Evolutionary conservation across 31 red algal genomes (phyloP), one percentile per base, ranked within the genome.

Genomic region (Odonthalia washingtoniensis): DNA sequence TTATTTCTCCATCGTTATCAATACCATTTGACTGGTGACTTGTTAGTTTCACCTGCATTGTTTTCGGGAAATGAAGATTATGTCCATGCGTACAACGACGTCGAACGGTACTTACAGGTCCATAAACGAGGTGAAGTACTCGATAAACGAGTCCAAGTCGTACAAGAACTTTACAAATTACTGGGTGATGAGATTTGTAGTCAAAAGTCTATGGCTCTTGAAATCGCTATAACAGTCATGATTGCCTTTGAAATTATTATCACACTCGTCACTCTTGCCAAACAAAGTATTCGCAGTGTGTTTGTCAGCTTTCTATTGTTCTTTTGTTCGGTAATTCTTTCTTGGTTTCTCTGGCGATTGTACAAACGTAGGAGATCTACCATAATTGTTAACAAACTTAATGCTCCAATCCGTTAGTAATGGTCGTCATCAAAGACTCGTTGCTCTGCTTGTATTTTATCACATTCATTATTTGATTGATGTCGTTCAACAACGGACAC

Each of bases 221-320:
- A 95, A 81, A 37, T 98, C 40, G 85, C 92, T 14, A 93, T 95
- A 60, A 95, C 91, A 1, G 75, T 68, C 27, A 81, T 95, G 43
- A 93, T 95, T 74, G 89, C 89, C 24, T 92, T 98, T 82, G 92
- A 97, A 74, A 91, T 97, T 79, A 26, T 96, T 6, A 44, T 96
- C 32, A 76, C 94, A 57, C 88, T 95, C 5, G 75, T 87, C 82
- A 81, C 89, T 5, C 74, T 92, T 5, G 82, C 80, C 34, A 92
- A 66, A 72, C 69, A 87, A 45, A 75, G 72, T 44, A 39, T 82
- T 72, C 44, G 36, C 14, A 5, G 46, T 26, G 46, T 89, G 30
- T 49, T 89, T 46, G 70, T 42, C 1, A 72, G 43, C 4, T 87
- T 43, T 40, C 69, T 49, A 24, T 39, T 87, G 2, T 87, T 87